These are phyloP conservation scores for Scytalidium lignicola DNA, from an alignment of 2,329 filamentous ascomycete genomes.

Conservation along the genomic window DNA sequence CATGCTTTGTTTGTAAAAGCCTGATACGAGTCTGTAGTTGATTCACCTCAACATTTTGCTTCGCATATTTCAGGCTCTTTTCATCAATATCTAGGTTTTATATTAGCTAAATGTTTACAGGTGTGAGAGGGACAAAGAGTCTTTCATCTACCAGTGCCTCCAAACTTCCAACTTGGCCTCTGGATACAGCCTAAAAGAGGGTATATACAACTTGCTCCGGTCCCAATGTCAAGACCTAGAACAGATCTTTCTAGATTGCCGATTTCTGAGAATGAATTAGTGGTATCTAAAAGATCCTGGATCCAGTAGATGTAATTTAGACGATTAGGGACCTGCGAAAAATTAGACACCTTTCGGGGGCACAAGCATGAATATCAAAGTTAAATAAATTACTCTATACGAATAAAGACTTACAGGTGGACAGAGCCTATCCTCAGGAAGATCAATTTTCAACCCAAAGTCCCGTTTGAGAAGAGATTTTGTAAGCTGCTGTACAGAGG, in stretches of 20 bases:
- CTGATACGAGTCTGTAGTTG: slow-evolving; percentile 57
- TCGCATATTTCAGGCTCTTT: slow-evolving; percentile 61
- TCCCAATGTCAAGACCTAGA: slow-evolving; percentile 78
- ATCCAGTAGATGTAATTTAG: slow-evolving; percentile 92
- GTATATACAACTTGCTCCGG: slow-evolving; percentile 88
- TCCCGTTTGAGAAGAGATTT: slow-evolving; percentile 71
- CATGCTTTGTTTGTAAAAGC: slow-evolving; percentile 49
- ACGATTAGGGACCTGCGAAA: slow-evolving; percentile 52
- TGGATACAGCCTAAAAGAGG: slow-evolving; percentile 71
- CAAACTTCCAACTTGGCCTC: slow-evolving; percentile 65
- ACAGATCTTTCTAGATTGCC: slow-evolving; percentile 53
- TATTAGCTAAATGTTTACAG: slow-evolving; percentile 22
- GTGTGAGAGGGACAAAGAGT: background rate
- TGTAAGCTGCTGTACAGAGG: slow-evolving; percentile 73
- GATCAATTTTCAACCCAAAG: slow-evolving; percentile 64
- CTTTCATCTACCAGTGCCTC: slow-evolving; percentile 54
- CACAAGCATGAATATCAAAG: background rate
- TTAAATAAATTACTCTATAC: background rate
- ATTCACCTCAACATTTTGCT: slow-evolving; percentile 63
- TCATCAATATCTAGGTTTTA: slow-evolving; percentile 64
- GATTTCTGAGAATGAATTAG: slow-evolving; percentile 35
- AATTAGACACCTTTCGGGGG: background rate
- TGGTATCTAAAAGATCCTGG: slow-evolving; percentile 70
- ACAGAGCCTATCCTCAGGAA: slow-evolving; percentile 77
- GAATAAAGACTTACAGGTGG: slow-evolving; percentile 58